Evolutionary conservation across 2,329 filamentous ascomycete species (phyloP), one percentile per base, ranked within the genome.

Genomic region (Chrysoporthe austroafricana): DNA sequence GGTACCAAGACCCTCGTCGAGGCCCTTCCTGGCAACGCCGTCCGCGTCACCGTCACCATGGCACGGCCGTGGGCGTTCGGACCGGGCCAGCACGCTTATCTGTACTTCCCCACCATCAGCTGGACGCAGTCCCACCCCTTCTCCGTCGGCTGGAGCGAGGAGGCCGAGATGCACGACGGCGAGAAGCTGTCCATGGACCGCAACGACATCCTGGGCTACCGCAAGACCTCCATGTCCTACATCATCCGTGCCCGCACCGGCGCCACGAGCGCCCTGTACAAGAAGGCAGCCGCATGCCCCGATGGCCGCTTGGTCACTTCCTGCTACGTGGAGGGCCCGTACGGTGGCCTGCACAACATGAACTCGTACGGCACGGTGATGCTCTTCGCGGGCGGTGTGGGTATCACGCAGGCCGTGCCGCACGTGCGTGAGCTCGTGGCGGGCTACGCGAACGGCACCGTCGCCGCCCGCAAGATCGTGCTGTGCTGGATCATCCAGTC

Each of bases 401-500:
- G 92, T 70, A 92, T 95, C 73, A 93, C 92, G 0, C 91, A 95
- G 73, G 90, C 91, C 71, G 88, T 94, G 36, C 90, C 90, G 63
- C 91, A 92, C 76, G 86, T 94, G 50, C 88, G 90, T 67, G 87
- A 93, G 71, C 85, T 95, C 0, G 87, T 94, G 39, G 81, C 84
- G 6, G 90, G 91, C 50, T 91, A 86, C 76, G 84, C 85, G 69
- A 87, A 90, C 70, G 88, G 89, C 67, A 92, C 89, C 0, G 88
- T 91, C 6, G 90, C 91, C 0, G 88, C 90, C 1, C 87, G 90
- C 70, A 91, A 89, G 76, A 84, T 94, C 62, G 82, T 93, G 5
- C 84, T 95, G 34, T 88, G 94, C 52, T 95, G 92, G 92, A 89
- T 89, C 61, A 91, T 95, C 67, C 91, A 92, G 73, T 91, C 86